Base-by-base conservation (phyloP, 352 stramenopile species). In the Phytophthora crassamura region DNA sequence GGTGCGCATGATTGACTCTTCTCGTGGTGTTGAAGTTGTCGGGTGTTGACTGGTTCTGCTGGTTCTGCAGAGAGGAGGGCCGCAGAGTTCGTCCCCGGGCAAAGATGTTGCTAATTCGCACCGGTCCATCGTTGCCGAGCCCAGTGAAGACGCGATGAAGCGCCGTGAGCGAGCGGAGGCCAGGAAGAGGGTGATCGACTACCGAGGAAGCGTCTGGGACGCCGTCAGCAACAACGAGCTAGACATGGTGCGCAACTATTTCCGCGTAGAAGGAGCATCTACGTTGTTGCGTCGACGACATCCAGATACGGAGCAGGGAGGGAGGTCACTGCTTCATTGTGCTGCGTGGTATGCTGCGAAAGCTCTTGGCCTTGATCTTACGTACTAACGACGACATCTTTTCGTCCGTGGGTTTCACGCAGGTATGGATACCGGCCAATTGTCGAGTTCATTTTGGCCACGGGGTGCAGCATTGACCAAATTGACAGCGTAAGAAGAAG, bases 281-380 rank as follows among this genome's bases (percentile, higher is more conserved):
- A 81, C 61, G 43, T 38, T 93, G 22, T 59, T 91, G 10, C 57
- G 52, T 40, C 59, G 69, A 7, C 77, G 85, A 34, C 75, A 78
- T 10, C 80, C 83, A 7, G 59, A 76, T 8, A 47, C 49, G 10
- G 60, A 72, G 2, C 80, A 94, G 38, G 82, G 77, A n/a, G 74
- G 83, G 0, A 79, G 83, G 5, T 85, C 83, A 10, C 41, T 92
- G 30, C 64, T 94, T 15, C 86, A 94, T 54, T 85, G 63, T 6
- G 83, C 86, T 2, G 77, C 79, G 5, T 94, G 80, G 84, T 90
- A 68, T 30, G 33, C 18, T 41, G 4, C 50, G 34, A 16, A 10
- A 22, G 2, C n/a, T 8, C 14, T 46, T 28, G 12, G 20, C 9
- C 18, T 48, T n/a, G 20, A 5, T 34, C 15, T 7, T 48, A 22